Percentiles rank a stretch among this genome's conserved stretches.
Conservation (phyloP, 2,329 filamentous ascomycete species). For the Xylaria sp. region DNA sequence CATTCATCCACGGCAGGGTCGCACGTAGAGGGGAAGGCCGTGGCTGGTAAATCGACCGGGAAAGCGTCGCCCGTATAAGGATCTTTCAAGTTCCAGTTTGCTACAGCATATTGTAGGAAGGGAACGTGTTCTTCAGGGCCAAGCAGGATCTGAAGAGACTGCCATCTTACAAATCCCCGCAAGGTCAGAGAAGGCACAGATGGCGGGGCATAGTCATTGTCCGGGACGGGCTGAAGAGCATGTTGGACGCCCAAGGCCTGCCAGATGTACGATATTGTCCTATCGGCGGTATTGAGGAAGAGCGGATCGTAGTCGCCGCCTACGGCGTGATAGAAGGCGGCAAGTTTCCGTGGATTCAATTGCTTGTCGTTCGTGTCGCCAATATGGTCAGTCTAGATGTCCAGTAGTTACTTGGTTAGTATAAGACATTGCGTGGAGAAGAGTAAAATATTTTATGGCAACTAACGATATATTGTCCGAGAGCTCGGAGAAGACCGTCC, state of each 20-base stretch:
- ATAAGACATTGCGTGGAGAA: not conserved
- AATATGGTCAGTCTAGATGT: conserved; percentile 59
- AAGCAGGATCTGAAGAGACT: conserved; percentile 87
- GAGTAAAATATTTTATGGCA: conserved; percentile 2
- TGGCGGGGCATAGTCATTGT: conserved; percentile 74
- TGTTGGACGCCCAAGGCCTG: conserved; percentile 90
- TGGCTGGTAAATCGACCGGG: conserved; percentile 60
- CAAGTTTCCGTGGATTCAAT: conserved; percentile 71
- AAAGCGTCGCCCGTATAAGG: conserved; percentile 75
- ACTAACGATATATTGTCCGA: conserved; percentile 74
- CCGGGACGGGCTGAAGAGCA: conserved; percentile 73
- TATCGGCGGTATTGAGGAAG: conserved; percentile 75
- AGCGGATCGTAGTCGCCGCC: conserved; percentile 79
- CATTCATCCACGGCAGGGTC: conserved; percentile 84
- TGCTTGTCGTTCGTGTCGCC: conserved; percentile 60
- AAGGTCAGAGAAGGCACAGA: conserved; percentile 82
- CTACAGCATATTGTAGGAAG: conserved; percentile 81
- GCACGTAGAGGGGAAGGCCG: conserved; percentile 72
- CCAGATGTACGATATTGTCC: conserved; percentile 89
- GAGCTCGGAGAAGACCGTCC: conserved; percentile 70
- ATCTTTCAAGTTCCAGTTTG: conserved; percentile 76
- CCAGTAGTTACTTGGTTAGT: conserved; percentile 13
- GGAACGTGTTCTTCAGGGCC: conserved; percentile 86
- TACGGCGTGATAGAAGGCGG: conserved; percentile 76
- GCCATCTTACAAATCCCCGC: conserved; percentile 90